Base-by-base conservation (phyloP, 2,329 filamentous ascomycete genomes). In the Colletotrichum somersetense region DNA sequence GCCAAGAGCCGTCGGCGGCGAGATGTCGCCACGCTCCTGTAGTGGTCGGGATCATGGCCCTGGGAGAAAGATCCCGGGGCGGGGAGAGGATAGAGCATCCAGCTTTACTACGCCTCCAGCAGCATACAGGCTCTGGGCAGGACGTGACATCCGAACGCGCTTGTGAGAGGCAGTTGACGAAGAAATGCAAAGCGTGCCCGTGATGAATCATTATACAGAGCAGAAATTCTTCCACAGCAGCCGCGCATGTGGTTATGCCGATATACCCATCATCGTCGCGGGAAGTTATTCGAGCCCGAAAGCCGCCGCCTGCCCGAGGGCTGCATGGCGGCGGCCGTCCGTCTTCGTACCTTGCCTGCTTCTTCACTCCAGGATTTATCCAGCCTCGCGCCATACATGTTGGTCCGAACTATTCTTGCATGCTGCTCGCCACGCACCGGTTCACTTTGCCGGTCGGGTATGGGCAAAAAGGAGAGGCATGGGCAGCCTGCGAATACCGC, bases 241-340 rank as follows among this genome's bases (percentile, higher is more conserved):
- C 23, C 53, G 66, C 53, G 50, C 50, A 35, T 23, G 33, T 56
- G 23, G 48, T 35, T 46, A 30, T 69, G 59, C 69, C 69, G 66
- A 69, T 64, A 61, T 61, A 64, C 38, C 59, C 66, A 59, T 63
- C 30, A 16, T 30, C 20, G 12, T 33, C 30, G 30, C 69, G 69
- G 66, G 66, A 38, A 64, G 50, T 59, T 56, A 14, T 59, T 44
- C 66, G 23, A 69, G 30, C 53, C 66, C 69, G 66, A 63, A 53
- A 26, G 38, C 66, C 69, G 69, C 30, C 3, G 4, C 30, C 4
- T 30, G 30, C 69, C 69, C 69, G 69, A 72, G 59, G n/a, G 44
- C 14, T 72, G 69, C 69, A 72, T 72, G 59, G 69, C 53, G 59
- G 69, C 53, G 65, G 26, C 10, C 26, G 16, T 55, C 58, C 16